Evolutionary conservation across 2,329 filamentous ascomycete genomes (phyloP), one percentile per base, ranked within the genome.

Genomic region (Fusarium papillatum): DNA sequence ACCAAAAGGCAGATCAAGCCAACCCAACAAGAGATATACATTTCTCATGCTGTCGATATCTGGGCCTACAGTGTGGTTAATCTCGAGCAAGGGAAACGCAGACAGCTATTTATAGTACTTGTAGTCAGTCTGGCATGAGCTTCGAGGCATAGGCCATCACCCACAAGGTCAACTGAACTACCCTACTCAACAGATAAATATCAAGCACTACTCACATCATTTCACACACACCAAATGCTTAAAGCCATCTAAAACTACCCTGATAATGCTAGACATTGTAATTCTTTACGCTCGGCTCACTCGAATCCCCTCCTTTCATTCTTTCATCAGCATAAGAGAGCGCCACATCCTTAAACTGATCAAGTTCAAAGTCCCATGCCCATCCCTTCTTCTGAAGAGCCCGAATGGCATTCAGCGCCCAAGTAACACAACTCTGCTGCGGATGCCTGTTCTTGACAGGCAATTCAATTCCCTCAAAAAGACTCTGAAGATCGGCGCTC

Each of bases 401-500:
- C 9, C 39, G 64, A 10, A 84, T 77, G 2, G 81, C 81, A 70
- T 79, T 67, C 26, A 73, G 63, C n/a, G 62, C 70, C 82, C 82
- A 83, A 16, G 81, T 81, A 61, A 83, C 81, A n/a, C 82, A 83
- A 68, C 81, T 83, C 70, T 84, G 80, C 50, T 83, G 82, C 0
- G 81, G 82, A 61, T 83, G 57, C 19, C 68, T 81, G 26, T 83
- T 80, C 70, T 82, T 84, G 1, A 77, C 69, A 1, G 82, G 82
- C 4, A 82, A 60, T 19, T 76, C 79, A 38, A 84, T 64, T 13
- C 14, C 34, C 1, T 43, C 61, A 24, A 83, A 80, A 10, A 83
- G 63, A 0, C 41, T 66, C 3, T n/a, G 19, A 9, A 84, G 61
- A 24, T 81, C 74, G 17, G 66, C 61, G 5, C 22, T 66, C 2